phyloP scores from a whole-genome alignment of 73 alveolate genomes.

The Blepharisma japonicum region DNA sequence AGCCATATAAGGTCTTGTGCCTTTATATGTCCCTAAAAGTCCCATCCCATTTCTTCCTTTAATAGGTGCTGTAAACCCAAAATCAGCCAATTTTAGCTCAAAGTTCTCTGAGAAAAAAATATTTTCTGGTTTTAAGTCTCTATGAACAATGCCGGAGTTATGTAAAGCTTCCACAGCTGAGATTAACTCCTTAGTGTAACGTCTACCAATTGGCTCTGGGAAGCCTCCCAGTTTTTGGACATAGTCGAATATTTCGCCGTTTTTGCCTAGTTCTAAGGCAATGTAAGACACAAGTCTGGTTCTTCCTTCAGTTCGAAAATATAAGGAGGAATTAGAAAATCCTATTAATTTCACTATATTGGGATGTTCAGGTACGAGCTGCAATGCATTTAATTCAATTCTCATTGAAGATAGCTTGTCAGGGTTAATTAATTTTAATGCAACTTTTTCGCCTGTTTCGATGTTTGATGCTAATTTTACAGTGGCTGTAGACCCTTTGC shows the following conservation, averaged over 20 bases:
- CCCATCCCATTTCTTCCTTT: slow-evolving; percentile 42
- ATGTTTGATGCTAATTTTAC: slow-evolving; percentile 9
- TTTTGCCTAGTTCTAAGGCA: slow-evolving; percentile 18
- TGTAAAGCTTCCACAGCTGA: slow-evolving; percentile 39
- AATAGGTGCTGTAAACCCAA: slow-evolving; percentile 38
- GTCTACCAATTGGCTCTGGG: slow-evolving; percentile 9
- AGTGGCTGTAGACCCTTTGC: slow-evolving; percentile 26
- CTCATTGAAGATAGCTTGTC: background rate
- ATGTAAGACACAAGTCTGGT: slow-evolving; percentile 15
- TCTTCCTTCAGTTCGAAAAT: background rate
- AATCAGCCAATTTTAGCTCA: slow-evolving; percentile 43
- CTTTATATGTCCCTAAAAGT: slow-evolving; percentile 34
- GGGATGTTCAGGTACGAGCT: slow-evolving; percentile 13
- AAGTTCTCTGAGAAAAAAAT: slow-evolving; percentile 55
- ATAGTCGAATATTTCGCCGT: slow-evolving; percentile 34
- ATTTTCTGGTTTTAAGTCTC: slow-evolving; percentile 46
- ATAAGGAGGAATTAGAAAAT: background rate
- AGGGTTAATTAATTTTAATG: background rate
- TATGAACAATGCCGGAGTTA: slow-evolving; percentile 29
- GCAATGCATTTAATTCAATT: background rate
- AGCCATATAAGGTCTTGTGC: slow-evolving; percentile 60
- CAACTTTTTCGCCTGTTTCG: slow-evolving; percentile 18
- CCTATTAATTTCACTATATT: slow-evolving; percentile 19
- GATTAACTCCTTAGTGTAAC: slow-evolving; percentile 27
- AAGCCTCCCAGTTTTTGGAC: slow-evolving; percentile 20